These are phyloP conservation scores for Knufia petricola DNA, from an alignment of 2,329 filamentous ascomycete species.

Conservation along the genomic window DNA sequence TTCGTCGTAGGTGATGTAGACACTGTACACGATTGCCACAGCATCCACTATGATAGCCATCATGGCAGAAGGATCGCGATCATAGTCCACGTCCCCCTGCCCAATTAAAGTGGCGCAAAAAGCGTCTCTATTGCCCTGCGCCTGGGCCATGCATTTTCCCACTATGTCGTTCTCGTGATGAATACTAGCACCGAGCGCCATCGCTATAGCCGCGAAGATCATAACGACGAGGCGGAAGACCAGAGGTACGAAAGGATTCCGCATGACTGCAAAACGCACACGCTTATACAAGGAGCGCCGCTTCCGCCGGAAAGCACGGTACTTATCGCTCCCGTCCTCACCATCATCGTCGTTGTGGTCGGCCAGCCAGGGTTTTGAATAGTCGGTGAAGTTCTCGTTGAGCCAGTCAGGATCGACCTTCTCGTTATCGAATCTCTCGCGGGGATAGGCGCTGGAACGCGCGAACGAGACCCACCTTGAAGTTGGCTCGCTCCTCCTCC, in stretches of 20 bases:
- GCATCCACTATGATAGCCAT: constrained; percentile 86
- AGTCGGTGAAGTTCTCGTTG: constrained; percentile 36
- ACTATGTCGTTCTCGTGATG: constrained; percentile 48
- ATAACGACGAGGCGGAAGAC: constrained; percentile 74
- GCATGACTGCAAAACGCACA: constrained; percentile 59
- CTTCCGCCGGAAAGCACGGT: constrained; percentile 42
- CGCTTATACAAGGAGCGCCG: constrained; percentile 48
- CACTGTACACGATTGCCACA: constrained; percentile 77
- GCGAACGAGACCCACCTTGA: constrained; percentile 41
- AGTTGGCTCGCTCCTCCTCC: constrained; percentile 25
- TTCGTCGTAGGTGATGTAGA: constrained; percentile 93
- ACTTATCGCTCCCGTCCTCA: constrained; percentile 40
- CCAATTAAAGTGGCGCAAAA: constrained; percentile 13
- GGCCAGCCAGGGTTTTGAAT: constrained; percentile 45
- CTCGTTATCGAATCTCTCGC: constrained; percentile 30
- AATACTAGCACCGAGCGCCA: constrained; percentile 69
- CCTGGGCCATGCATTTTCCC: constrained; percentile 19
- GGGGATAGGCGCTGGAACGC: constrained; percentile 34
- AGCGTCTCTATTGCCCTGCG: constrained; percentile 6
- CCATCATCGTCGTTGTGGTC: constrained; percentile 37
- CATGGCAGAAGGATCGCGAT: constrained; percentile 63
- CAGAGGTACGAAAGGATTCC: constrained; percentile 76
- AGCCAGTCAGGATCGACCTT: constrained; percentile 38
- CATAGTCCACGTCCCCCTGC: constrained; percentile 20
- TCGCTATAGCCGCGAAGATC: constrained; percentile 68